phyloP scores from a whole-genome alignment of 768 basidiomycete species.

The Trametes gibbosa region DNA sequence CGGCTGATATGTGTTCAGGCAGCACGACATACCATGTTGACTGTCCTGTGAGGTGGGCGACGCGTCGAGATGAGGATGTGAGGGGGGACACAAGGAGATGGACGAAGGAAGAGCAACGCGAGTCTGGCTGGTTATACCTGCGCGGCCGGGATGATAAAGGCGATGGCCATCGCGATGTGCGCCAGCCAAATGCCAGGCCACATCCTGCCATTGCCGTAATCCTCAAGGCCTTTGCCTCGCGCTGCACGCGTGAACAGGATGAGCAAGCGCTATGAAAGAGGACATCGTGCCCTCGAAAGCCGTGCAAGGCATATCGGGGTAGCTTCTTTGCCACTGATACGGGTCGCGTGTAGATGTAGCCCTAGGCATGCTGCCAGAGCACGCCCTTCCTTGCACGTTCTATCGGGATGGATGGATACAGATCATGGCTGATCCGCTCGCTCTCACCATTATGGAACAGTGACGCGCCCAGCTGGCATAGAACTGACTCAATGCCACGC shows the following conservation, averaged over 20 bases:
- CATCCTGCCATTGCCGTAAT: neutral
- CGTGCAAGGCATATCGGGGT: neutral
- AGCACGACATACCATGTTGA: neutral
- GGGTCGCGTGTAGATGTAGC: neutral
- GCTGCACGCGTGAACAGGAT: neutral
- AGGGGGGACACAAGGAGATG: neutral
- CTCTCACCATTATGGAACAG: neutral
- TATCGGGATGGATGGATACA: neutral
- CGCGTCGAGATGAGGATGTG: neutral
- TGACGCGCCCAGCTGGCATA: neutral
- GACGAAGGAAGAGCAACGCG: neutral
- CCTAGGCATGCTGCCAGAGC: neutral
- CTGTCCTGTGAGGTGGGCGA: neutral
- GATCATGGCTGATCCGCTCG: neutral
- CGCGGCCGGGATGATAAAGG: neutral
- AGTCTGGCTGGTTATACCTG: neutral
- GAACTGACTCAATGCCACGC: neutral
- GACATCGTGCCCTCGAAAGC: neutral
- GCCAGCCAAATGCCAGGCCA: neutral
- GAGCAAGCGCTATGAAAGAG: neutral
- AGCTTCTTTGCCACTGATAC: neutral
- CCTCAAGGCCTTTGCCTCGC: conserved; percentile 1
- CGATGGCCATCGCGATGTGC: conserved; percentile 1
- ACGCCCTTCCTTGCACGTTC: neutral
- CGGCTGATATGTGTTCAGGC: too few species aligned